Base-by-base conservation (phyloP, 1,284 basidiomycete species). In the Cutaneotrichosporon cutaneum region DNA sequence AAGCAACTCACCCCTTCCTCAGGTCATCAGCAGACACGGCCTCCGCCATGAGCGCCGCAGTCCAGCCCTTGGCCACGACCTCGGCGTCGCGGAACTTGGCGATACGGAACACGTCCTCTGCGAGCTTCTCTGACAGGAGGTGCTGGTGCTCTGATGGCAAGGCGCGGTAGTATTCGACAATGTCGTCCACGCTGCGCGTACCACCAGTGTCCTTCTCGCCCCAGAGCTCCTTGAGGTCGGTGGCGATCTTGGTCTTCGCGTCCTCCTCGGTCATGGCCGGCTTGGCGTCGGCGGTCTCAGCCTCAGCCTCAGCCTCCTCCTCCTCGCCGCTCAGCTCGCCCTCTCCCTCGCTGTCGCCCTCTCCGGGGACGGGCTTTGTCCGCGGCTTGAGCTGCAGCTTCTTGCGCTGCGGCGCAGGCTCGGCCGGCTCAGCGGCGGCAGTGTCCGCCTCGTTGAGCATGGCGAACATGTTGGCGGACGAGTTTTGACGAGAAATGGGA, bases 61-160 rank as follows among this genome's bases (percentile, higher is more conserved):
- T 84, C 24, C 80, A 79, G 72, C 76, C 77, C 59, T 71, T 72
- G 7, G 86, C 85, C 14, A 94, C 88, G 47, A 93, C 82, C 72
- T 87, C 82, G 35, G 90, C 91, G 66, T 93, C 90, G n/a, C 85
- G 84, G 76, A 89, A 85, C 82, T 94, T 96, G 70, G 87, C 85
- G 78, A 95, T 90, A 79, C 92, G 92, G 58, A 87, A 85, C 65
- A 94, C 88, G 26, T 90, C 94, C 76, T 98, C 94, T 50, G 87
- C 85, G 61, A 97, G 77, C 72, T 89, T 89, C 71, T 89, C 87
- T 42, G 90, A 83, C 56, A 83, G 83, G 74, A 91, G 87, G 76
- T 88, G 86, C 77, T 72, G 70, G 30, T 64, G 64, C n/a, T 65
- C 63, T 24, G 71, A 68, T 9, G 74, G 75, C 47, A 80, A 60